Evolutionary conservation across 2,329 filamentous ascomycete species (phyloP), one percentile per base, ranked within the genome.

Genomic region (Lojkania enalia): DNA sequence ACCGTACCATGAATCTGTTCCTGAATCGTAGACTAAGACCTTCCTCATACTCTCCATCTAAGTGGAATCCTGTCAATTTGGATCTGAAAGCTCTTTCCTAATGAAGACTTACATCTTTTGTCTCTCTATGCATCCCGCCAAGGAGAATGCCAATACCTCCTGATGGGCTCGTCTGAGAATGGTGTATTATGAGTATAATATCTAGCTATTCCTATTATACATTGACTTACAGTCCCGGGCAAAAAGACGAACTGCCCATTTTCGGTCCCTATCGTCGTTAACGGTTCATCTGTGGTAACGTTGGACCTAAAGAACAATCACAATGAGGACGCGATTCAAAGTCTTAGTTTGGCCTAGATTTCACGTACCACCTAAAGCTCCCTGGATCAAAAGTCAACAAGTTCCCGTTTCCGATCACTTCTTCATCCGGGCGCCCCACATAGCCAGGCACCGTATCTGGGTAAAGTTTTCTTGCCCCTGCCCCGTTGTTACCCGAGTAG

Each of bases 21-120:
- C 37, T 13, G 43, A 36, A 20, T 48, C 38, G 38, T 48, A 53
- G 13, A 53, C 44, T 12, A 49, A 39, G 9, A 51, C 50, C 37
- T 44, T 30, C n/a, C 48, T 18, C 35, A 52, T 37, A 25, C n/a
- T 30, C 32, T 48, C 45, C 32, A 45, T 42, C 36, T 48, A 20
- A 13, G 2, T 16, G 14, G 7, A 9, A n/a, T n/a, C n/a, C n/a
- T n/a, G n/a, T n/a, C n/a, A n/a, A n/a, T n/a, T n/a, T n/a, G n/a
- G n/a, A n/a, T n/a, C n/a, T n/a, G n/a, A n/a, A n/a, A n/a, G n/a
- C n/a, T n/a, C n/a, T n/a, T n/a, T n/a, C n/a, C n/a, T n/a, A n/a
- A 12, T 33, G n/a, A 4, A 19, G 13, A 33, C 40, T 25, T 23
- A 30, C 42, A 13, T 12, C 12, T 6, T 20, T 11, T 29, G 20